These are phyloP conservation scores for Botrytis aclada DNA, from an alignment of 2,329 filamentous ascomycete species.

Conservation along the genomic window DNA sequence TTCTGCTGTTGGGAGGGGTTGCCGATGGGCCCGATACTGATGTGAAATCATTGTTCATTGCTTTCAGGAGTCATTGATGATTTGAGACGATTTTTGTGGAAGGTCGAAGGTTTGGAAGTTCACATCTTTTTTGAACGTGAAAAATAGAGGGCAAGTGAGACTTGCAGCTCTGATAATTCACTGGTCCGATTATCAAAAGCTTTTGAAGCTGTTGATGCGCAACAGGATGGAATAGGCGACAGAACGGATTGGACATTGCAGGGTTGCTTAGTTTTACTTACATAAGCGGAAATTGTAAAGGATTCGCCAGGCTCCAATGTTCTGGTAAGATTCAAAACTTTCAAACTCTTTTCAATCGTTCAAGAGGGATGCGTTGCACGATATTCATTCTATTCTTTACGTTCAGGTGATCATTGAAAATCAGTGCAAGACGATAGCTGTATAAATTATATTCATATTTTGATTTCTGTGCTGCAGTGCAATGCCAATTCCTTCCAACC, in stretches of 20 bases:
- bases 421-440: background rate
- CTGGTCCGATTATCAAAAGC: background rate
- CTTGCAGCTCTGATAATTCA: constrained; percentile 9
- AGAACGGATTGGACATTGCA: background rate
- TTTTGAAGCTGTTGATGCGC: constrained; percentile 9
- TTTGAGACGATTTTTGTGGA: constrained; percentile 11
- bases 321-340: background rate
- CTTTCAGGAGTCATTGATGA: constrained; percentile 38
- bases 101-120: constrained; percentile 18
- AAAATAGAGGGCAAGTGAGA: constrained; percentile 4
- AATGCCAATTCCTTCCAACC: background rate
- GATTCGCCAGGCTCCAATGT: background rate
- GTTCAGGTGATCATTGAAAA: background rate
- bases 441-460: background rate
- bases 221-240: constrained; percentile 8
- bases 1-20: constrained; percentile 25
- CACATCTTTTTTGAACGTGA: constrained; percentile 27
- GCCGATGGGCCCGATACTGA: constrained; percentile 30
- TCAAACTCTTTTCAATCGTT: background rate
- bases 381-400: background rate
- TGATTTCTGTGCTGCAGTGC: background rate
- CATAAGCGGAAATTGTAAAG: background rate
- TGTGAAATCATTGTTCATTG: constrained; percentile 53
- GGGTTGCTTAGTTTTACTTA: background rate
- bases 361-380: background rate